Evolutionary conservation across 2,329 filamentous ascomycete species (phyloP).

Genomic region (Aplosporella prunicola): DNA sequence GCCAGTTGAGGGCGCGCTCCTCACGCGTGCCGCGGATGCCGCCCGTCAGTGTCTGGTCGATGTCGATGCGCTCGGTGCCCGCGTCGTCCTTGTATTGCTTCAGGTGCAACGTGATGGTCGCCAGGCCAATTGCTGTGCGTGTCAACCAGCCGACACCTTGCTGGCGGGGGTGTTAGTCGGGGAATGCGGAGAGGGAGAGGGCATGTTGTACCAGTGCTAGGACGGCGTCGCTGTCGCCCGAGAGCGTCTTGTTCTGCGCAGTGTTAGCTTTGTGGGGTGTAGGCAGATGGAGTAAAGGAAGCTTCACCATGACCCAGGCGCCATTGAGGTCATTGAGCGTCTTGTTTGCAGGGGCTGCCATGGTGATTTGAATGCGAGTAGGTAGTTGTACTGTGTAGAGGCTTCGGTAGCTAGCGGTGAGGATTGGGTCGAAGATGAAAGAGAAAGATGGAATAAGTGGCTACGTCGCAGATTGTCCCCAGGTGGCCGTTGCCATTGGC

Average conservation of each 20-base stretch:
- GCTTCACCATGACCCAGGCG: constrained; percentile 28
- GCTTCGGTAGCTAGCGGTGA: constrained; percentile 24
- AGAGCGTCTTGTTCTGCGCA: constrained; percentile 63
- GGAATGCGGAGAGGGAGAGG: too few species aligned
- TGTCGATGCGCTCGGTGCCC: constrained; percentile 45
- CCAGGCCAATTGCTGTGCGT: constrained; percentile 61
- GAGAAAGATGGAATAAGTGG: too few species aligned
- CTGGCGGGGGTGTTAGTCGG: too few species aligned
- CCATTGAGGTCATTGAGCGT: constrained; percentile 29
- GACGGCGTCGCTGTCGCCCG: constrained; percentile 57
- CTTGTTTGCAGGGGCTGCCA: constrained; percentile 28
- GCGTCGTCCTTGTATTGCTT: constrained; percentile 37
- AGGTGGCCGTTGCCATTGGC: too few species aligned
- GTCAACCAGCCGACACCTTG: constrained; percentile 50
- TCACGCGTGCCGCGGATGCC: constrained; percentile 59
- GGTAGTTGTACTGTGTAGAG: constrained; percentile 43
- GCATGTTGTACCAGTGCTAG: too few species aligned
- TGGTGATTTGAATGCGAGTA: constrained; percentile 26
- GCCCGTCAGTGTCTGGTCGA: constrained; percentile 56
- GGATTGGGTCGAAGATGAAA: too few species aligned
- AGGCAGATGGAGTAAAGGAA: not conserved
- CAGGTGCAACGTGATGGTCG: constrained; percentile 58
- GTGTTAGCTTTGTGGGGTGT: not conserved
- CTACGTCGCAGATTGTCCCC: too few species aligned
- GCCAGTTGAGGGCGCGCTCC: constrained; percentile 47